Percentiles rank a stretch among this genome's conserved stretches.
phyloP scores from a whole-genome alignment of 2,329 filamentous ascomycete genomes.

The Conoideocrella luteorostrata region DNA sequence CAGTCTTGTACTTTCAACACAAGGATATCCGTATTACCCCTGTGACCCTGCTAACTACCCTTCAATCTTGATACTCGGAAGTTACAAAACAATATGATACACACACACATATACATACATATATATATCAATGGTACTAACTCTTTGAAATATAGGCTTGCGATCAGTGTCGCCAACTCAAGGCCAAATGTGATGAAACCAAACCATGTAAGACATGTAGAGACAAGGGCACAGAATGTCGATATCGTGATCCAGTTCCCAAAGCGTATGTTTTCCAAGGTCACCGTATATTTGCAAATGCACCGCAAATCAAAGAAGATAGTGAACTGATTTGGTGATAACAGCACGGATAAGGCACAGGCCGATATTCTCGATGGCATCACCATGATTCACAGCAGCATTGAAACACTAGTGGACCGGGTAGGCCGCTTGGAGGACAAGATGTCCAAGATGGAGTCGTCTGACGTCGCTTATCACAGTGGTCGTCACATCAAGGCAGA shows the following conservation, averaged over 20 bases:
- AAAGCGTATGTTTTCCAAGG: conserved; percentile 70
- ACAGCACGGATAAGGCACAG: conserved; percentile 53
- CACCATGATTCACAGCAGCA: conserved; percentile 30
- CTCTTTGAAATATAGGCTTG: conserved; percentile 62
- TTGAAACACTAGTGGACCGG: conserved; percentile 30
- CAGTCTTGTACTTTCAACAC: too few relatives aligned
- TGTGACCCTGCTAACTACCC: too few relatives aligned
- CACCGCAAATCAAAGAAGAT: too few relatives aligned
- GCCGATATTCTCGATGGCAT: conserved; percentile 55
- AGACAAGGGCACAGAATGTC: conserved; percentile 76
- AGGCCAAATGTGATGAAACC: conserved; percentile 87
- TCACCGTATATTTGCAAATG: too few relatives aligned
- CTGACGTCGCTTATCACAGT: conserved; percentile 12
- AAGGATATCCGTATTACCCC: too few relatives aligned
- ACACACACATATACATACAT: too few relatives aligned
- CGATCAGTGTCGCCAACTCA: conserved; percentile 79
- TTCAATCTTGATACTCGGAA: too few relatives aligned
- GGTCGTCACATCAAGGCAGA: conserved; percentile 20
- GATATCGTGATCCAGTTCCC: conserved; percentile 84
- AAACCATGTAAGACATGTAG: conserved; percentile 80
- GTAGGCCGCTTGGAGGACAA: conserved; percentile 32
- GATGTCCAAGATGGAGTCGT: conserved; percentile 28
- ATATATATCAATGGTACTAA: too few relatives aligned
- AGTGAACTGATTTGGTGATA: conserved; percentile 12
- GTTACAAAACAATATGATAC: too few relatives aligned